Base-by-base conservation (phyloP, 345 rosid genomes). In the Populus nigra region DNA sequence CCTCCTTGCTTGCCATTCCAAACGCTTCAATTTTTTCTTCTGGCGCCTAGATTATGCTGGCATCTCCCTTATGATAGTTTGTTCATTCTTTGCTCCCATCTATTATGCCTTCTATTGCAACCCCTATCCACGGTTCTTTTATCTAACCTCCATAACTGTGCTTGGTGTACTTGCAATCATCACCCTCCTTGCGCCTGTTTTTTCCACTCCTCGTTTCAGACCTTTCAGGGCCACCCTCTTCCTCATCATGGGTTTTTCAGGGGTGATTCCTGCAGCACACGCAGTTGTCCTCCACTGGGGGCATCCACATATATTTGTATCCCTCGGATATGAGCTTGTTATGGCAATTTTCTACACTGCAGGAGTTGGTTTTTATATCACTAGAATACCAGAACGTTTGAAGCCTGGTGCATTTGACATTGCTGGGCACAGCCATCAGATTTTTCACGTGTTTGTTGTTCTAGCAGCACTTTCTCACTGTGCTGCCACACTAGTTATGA, bases 1-100 rank as follows among this genome's bases (percentile, higher is more conserved):
- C 84, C 98, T 93, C 76, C 89, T 96, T 10, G 98, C 97, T 67
- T 93, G 94, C 79, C 99, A 96, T 78, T 93, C 99, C 9, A 88
- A 80, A 79, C 76, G 81, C 33, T 90, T 88, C 86, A 86, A 81
- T 86, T 82, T 87, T 84, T 89, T 93, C 91, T 93, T 96, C 83
- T 93, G 99, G 99, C 94, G 97, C 39, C 87, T 96, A 5, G 97
- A 96, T 84, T 96, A 96, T 4, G 93, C 98, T 0, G 98, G 98
- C 62, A 96, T 96, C 83, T 93, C 97, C 47, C 86, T 92, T 62
- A 93, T 93, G 98, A 93, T 96, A 10, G 89, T 96, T 80, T 91
- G 86, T 77, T 93, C 99, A 18, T 96, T 93, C 90, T 90, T 88
- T 23, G 96, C 95, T 39, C 98, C 98, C 5, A 80, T 96, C 84